Conservation (phyloP, 2,329 filamentous ascomycete genomes). For the Orbilia ellipsospora region DNA sequence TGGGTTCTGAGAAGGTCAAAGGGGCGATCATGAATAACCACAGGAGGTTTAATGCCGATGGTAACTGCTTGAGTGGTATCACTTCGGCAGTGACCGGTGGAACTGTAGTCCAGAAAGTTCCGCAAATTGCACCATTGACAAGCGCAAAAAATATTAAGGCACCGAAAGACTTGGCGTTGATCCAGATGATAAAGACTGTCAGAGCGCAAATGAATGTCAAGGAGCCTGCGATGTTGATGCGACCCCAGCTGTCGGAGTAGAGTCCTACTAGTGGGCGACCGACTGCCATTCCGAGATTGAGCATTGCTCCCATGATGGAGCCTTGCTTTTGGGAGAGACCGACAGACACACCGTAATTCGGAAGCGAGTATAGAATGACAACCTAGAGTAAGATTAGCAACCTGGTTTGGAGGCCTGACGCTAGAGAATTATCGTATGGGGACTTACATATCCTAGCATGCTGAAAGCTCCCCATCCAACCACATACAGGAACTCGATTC, state of each 20-base stretch:
- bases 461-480: constrained; percentile 76
- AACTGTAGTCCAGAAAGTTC: constrained; percentile 77
- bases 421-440: constrained; percentile 61
- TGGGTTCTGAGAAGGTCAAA: constrained; percentile 74
- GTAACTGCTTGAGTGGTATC: constrained; percentile 75
- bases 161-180: constrained; percentile 72
- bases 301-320: constrained; percentile 76
- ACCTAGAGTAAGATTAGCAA: constrained; percentile 35
- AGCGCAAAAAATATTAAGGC: constrained; percentile 78
- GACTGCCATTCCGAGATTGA: constrained; percentile 74
- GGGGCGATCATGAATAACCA: constrained; percentile 79
- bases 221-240: constrained; percentile 76
- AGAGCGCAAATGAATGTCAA: constrained; percentile 74
- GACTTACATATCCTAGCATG: constrained; percentile 77
- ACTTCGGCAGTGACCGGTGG: constrained; percentile 79
- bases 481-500: constrained; percentile 73
- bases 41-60: constrained; percentile 75
- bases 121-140: constrained; percentile 74
- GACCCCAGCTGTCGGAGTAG: constrained; percentile 75
- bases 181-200: constrained; percentile 78
- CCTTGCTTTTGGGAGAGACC: constrained; percentile 76
- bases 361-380: constrained; percentile 59
- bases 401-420: constrained; percentile 66
- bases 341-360: constrained; percentile 76
- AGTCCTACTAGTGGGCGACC: constrained; percentile 79